Base-by-base conservation (phyloP, 192 early-diverging fungal genomes). In the Coemansia sp. region DNA sequence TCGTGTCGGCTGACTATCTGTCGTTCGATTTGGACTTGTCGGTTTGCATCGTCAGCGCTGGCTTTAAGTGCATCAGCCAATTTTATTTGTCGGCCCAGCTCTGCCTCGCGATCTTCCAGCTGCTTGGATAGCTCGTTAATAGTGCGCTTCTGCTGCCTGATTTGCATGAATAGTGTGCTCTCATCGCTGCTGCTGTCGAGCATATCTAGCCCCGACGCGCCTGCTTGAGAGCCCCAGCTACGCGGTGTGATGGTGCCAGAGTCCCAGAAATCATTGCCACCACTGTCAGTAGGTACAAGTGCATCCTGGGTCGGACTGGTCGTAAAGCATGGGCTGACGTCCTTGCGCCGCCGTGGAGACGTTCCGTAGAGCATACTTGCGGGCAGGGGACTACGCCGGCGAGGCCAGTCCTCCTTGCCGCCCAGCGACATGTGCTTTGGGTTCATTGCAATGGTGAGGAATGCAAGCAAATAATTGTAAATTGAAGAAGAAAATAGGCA, bases 351-450 rank as follows among this genome's bases (percentile, higher is more conserved):
- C 9, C 77, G 77, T 21, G 73, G 73, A 4, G 77, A 59, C 16
- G 69, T 53, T 21, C 55, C 62, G 33, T 69, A 33, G 16, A 66
- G 52, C 40, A 80, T 62, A 30, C 50, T 42, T 44, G 72, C 33
- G 16, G 77, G 77, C 55, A 80, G 70, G 7, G 78, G 78, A 44
- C 63, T 75, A 50, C 78, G 78, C n/a, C 78, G 57, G 55, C 67
- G 65, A 23, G 73, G 78, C 78, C 78, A 80, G 63, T 44, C 46
- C 33, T 49, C 61, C 14, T 43, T 72, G 57, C 43, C 63, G 35
- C 40, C 63, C n/a, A 59, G 52, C 21, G 47, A 53, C n/a, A 42
- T 60, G 28, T 44, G 66, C 10, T 28, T 42, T 5, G 28, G 14
- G 53, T 28, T 40, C 59, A 61, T 61, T 39, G 33, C 26, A 46